Conservation (phyloP, 73 alveolate species). For the Symbiodinium pilosum region DNA sequence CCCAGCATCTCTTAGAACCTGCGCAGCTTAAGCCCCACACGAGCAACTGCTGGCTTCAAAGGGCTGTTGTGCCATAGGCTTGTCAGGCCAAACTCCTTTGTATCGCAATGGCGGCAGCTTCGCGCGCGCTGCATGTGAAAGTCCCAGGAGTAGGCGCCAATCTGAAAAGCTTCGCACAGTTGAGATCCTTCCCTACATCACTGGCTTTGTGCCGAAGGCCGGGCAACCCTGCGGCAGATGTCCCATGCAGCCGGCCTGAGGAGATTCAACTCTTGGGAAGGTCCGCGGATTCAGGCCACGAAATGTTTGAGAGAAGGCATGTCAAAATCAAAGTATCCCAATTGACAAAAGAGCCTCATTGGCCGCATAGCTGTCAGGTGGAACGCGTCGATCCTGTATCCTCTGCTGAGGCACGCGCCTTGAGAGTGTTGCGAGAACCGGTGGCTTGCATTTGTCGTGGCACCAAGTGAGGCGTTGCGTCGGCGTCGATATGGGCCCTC, state of each 20-base stretch:
- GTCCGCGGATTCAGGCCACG: neutral
- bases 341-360: neutral
- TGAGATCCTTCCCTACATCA: neutral
- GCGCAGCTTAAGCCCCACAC: too few relatives aligned
- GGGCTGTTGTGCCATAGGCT: neutral
- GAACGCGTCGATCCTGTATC: conserved; percentile 73
- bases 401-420: conserved; percentile 2
- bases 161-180: neutral
- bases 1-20: too few relatives aligned
- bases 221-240: neutral
- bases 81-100: too few relatives aligned
- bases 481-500: conserved; percentile 59
- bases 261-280: neutral
- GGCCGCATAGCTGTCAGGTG: conserved; percentile 6
- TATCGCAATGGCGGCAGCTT: neutral
- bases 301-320: neutral
- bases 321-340: neutral
- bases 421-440: too few relatives aligned
- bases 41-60: too few relatives aligned
- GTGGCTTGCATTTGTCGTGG: too few relatives aligned
- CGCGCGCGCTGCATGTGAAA: neutral
- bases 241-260: neutral
- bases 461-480: too few relatives aligned
- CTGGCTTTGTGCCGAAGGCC: neutral
- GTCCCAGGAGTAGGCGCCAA: neutral